These are phyloP conservation scores for Blastobotrys indianensis DNA, from an alignment of 1,139 yeast genomes.

Conservation along the genomic window DNA sequence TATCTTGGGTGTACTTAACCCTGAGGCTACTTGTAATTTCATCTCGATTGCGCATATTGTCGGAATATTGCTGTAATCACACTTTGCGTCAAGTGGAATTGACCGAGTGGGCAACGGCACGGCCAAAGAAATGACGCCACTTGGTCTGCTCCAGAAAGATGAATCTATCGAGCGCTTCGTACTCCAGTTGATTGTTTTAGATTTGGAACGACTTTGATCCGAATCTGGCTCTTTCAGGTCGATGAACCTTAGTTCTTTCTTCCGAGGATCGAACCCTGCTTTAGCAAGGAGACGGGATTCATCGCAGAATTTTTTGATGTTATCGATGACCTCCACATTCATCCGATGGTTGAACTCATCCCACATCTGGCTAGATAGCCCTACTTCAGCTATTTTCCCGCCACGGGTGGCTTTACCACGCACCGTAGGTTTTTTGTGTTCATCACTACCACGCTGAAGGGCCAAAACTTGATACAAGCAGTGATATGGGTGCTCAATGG, in stretches of 20 bases:
- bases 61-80: slow-evolving; percentile 47
- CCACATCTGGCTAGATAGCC: too few species aligned
- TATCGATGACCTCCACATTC: too few species aligned
- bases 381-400: too few species aligned
- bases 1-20: slow-evolving; percentile 83
- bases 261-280: slow-evolving; percentile 4
- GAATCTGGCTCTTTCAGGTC: too few species aligned
- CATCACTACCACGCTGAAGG: slow-evolving; percentile 12
- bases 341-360: too few species aligned
- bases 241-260: too few species aligned
- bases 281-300: slow-evolving; percentile 10
- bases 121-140: slow-evolving; percentile 27
- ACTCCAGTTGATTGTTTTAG: slow-evolving; percentile 3
- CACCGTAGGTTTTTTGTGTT: too few species aligned
- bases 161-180: slow-evolving; percentile 4
- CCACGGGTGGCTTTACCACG: too few species aligned
- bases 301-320: background rate
- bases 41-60: slow-evolving; percentile 43
- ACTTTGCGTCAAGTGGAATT: slow-evolving; percentile 52
- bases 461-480: slow-evolving; percentile 60
- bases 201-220: too few species aligned
- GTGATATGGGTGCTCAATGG: slow-evolving; percentile 70
- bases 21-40: slow-evolving; percentile 58
- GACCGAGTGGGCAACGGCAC: slow-evolving; percentile 51
- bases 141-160: slow-evolving; percentile 47